Evolutionary conservation across 176 grass and related monocot genomes (phyloP).

Genomic region (Puya raimondii): DNA sequence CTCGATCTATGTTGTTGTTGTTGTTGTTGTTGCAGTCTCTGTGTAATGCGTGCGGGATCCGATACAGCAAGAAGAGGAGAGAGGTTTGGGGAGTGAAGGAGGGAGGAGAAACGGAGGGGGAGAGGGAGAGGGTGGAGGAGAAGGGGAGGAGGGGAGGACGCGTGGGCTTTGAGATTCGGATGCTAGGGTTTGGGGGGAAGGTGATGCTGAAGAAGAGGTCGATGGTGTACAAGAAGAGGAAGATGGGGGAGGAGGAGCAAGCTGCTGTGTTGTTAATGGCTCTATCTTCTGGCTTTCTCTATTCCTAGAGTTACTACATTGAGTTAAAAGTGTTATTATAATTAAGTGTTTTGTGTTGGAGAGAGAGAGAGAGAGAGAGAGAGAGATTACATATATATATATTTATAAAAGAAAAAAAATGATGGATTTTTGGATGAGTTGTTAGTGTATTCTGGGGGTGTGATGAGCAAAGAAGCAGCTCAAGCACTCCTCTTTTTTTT

Average conservation of each 20-base stretch:
- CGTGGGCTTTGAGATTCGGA: constrained; percentile 15
- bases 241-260: constrained; percentile 59
- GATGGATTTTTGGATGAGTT: too few relatives aligned
- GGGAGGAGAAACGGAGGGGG: constrained; percentile 20
- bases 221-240: constrained; percentile 41
- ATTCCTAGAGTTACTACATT: background rate
- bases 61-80: constrained; percentile 84
- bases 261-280: constrained; percentile 85
- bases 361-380: too few relatives aligned
- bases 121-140: background rate
- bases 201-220: background rate
- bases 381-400: too few relatives aligned
- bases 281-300: constrained; percentile 48
- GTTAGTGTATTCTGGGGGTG: too few relatives aligned
- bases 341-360: too few relatives aligned
- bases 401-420: too few relatives aligned
- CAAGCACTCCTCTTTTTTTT: too few relatives aligned
- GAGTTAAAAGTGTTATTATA: too few relatives aligned
- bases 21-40: constrained; percentile 34
- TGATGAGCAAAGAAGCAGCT: too few relatives aligned
- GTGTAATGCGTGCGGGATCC: constrained; percentile 93
- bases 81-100: constrained; percentile 43
- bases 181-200: constrained; percentile 23
- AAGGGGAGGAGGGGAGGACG: background rate
- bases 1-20: background rate